phyloP scores from a whole-genome alignment of 345 rosid species.

The Euphorbia peplus region DNA sequence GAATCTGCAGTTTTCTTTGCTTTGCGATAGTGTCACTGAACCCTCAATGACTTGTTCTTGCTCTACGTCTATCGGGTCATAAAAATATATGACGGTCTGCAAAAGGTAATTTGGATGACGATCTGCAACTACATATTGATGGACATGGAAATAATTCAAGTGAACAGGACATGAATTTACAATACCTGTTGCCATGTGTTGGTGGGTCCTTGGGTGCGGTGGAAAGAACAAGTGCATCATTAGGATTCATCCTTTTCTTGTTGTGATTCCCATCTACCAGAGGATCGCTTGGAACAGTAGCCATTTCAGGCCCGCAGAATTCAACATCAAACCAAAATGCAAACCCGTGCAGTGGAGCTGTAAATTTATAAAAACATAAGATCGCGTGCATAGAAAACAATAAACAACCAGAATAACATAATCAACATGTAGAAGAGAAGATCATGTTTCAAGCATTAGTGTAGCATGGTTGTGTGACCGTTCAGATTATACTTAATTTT shows the following conservation, averaged over 20 bases:
- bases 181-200: constrained; percentile 98
- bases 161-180: background rate
- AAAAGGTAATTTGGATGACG: constrained; percentile 18
- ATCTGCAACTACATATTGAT: background rate
- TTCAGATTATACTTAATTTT: background rate
- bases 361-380: constrained; percentile 24
- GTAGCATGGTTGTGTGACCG: too few species aligned
- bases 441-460: too few species aligned
- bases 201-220: constrained; percentile 94
- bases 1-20: constrained; percentile 85
- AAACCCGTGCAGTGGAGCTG: constrained; percentile 98
- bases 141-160: constrained; percentile 2
- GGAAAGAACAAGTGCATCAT: constrained; percentile 67
- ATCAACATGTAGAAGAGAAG: too few species aligned
- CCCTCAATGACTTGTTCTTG: constrained; percentile 93
- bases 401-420: too few species aligned
- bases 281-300: constrained; percentile 32
- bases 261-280: constrained; percentile 48
- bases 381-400: too few species aligned
- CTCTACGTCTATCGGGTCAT: constrained; percentile 85
- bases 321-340: constrained; percentile 99
- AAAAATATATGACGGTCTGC: constrained; percentile 91
- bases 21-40: constrained; percentile 70
- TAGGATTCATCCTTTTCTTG: constrained; percentile 69
- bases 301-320: constrained; percentile 51